Evolutionary conservation across 495 filamentous ascomycete species (phyloP).

Genomic region (Daldinia vernicosa): DNA sequence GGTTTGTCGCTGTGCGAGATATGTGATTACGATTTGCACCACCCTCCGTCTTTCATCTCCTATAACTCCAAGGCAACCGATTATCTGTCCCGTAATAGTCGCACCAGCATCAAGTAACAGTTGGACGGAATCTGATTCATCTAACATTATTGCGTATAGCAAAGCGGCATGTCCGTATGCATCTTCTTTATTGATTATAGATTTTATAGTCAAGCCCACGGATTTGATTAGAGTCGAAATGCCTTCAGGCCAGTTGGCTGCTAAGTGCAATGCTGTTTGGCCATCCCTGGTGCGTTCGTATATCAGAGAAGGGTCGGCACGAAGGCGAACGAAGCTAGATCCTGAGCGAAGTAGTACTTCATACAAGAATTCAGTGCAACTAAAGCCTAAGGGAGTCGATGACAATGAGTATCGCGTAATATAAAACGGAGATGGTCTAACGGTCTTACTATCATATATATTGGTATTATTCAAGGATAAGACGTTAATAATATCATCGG

Average conservation of each 20-base stretch:
- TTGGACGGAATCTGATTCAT: neutral
- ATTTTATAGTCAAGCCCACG: neutral
- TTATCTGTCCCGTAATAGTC: neutral
- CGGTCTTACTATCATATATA: constrained; percentile 8
- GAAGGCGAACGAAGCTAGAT: constrained; percentile 1
- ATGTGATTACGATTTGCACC: neutral
- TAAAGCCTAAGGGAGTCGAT: neutral
- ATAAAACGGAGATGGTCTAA: neutral
- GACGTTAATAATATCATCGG: neutral
- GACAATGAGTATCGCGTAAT: neutral
- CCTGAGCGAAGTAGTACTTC: too few relatives aligned
- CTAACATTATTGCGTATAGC: neutral
- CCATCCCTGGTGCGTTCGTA: neutral
- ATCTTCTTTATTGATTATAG: constrained; percentile 2
- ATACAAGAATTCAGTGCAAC: neutral
- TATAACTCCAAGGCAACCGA: too few relatives aligned
- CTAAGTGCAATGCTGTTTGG: constrained; percentile 13
- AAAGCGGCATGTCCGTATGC: neutral
- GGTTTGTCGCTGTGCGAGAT: neutral
- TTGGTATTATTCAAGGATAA: neutral
- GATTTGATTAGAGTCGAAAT: constrained; percentile 16
- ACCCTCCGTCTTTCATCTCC: too few relatives aligned
- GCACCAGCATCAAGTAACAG: constrained; percentile 6
- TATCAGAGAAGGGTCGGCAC: neutral
- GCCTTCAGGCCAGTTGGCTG: constrained; percentile 23